These are phyloP conservation scores for Chytriomyces sp. DNA, from an alignment of 192 early-diverging fungal species.

Conservation along the genomic window DNA sequence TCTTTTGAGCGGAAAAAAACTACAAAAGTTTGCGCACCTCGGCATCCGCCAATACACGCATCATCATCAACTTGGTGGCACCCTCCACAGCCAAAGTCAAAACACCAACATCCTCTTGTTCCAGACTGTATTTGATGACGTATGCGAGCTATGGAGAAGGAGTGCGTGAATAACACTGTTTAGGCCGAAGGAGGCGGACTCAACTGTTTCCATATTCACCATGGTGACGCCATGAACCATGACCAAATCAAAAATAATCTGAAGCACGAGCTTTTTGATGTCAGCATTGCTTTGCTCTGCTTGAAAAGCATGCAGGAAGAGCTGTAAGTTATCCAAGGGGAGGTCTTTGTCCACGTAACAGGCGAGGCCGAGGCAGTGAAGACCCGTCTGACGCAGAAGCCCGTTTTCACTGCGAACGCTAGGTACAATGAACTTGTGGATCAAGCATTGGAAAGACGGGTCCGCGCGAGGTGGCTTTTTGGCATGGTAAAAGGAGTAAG, in stretches of 20 bases:
- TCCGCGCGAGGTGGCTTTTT: neutral
- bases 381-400: slow-evolving; percentile 70
- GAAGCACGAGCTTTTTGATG: slow-evolving; percentile 68
- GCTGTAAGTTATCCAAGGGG: slow-evolving; percentile 68
- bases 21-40: slow-evolving; percentile 20
- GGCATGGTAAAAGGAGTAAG: neutral
- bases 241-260: slow-evolving; percentile 68
- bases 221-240: slow-evolving; percentile 58
- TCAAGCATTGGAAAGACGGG: slow-evolving; percentile 10
- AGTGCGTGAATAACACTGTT: slow-evolving; percentile 16
- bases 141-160: slow-evolving; percentile 8
- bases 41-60: slow-evolving; percentile 51
- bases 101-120: slow-evolving; percentile 56
- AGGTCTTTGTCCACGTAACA: slow-evolving; percentile 77
- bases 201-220: slow-evolving; percentile 25
- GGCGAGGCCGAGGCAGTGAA: slow-evolving; percentile 80
- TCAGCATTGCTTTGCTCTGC: slow-evolving; percentile 32
- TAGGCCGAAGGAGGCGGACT: too few species aligned
- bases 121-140: slow-evolving; percentile 44
- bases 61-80: slow-evolving; percentile 70
- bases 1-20: slow-evolving; percentile 49
- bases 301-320: slow-evolving; percentile 72
- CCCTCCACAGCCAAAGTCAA: slow-evolving; percentile 79
- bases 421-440: slow-evolving; percentile 25
- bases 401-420: slow-evolving; percentile 10